Evolutionary conservation across 495 filamentous ascomycete genomes (phyloP), one percentile per base, ranked within the genome.

Genomic region (Astrothelium subdiscretum): DNA sequence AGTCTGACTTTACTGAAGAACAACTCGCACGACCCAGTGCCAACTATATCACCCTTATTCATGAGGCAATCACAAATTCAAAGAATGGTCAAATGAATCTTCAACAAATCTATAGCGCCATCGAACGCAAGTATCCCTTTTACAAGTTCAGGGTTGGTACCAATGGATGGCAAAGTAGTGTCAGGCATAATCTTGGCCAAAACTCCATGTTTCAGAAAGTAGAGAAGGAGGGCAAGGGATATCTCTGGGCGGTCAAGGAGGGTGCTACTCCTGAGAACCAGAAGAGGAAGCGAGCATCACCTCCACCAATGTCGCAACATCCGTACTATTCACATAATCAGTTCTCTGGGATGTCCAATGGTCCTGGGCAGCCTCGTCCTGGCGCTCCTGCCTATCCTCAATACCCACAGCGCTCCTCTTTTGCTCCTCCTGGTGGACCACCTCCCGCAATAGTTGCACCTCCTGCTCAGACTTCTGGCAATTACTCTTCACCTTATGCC

Each of bases 121-220:
- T 98, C 63, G 87, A 90, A 74, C 76, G 86, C 68, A 89, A 87
- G 68, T 96, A 95, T 68, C 95, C 94, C 0, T 96, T 84, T 73
- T 98, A 89, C 74, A 89, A 88, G 63, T 89, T 97, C 73, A 83
- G 83, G 60, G 85, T 85, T 31, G 78, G 79, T 42, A 92, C 90
- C 5, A 88, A 85, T 65, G 94, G 94, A 15, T 98, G 94, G 94
- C 92, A 97, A 69, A 96, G 91, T 66, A 96, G 91, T 75, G 91
- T 98, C 24, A 87, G 94, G 3, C 94, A 98, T 73, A 98, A 98
- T 63, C 80, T 98, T 29, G 88, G 90, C 35, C 91, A 94, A 60
- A 89, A 95, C 69, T 81, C 85, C 57, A 86, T 91, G 26, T 98
- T 98, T 72, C 81, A 82, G 70, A 95, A 95, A 70, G 87, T 90